Percentiles rank a stretch among this genome's conserved stretches.
phyloP scores from a whole-genome alignment of 1,139 yeast genomes.

The Candida tetrigidarum region DNA sequence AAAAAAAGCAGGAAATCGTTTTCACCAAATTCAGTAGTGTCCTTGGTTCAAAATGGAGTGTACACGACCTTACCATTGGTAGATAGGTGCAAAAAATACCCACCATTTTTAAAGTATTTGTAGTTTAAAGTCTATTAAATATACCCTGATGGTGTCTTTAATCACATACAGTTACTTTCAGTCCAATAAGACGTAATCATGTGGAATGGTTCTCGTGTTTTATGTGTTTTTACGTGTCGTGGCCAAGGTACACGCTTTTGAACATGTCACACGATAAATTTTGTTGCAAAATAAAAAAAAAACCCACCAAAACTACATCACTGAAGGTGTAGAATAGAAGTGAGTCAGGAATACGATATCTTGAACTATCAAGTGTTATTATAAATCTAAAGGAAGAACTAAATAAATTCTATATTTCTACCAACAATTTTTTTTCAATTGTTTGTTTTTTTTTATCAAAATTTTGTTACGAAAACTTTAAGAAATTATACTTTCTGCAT shows the following conservation, averaged over 20 bases:
- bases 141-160: too few relatives aligned
- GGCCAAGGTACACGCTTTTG: constrained; percentile 1
- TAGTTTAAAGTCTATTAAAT: too few relatives aligned
- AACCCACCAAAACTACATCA: neutral
- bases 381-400: too few relatives aligned
- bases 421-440: too few relatives aligned
- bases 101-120: too few relatives aligned
- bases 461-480: neutral
- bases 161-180: neutral
- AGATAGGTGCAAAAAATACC: too few relatives aligned
- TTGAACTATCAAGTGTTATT: too few relatives aligned
- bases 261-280: neutral
- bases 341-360: too few relatives aligned
- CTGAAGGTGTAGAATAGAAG: too few relatives aligned
- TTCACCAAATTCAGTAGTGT: constrained; percentile 9
- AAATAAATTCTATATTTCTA: too few relatives aligned
- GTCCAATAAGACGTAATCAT: too few relatives aligned
- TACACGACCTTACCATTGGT: neutral
- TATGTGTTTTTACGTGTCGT: neutral
- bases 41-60: constrained; percentile 13
- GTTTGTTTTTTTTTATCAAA: neutral
- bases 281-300: constrained; percentile 1
- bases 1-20: constrained; percentile 7
- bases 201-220: neutral
- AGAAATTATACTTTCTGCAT: constrained; percentile 13